These are phyloP conservation scores for Colletotrichum chlorophyti DNA, from an alignment of 2,329 filamentous ascomycete species.

Conservation along the genomic window DNA sequence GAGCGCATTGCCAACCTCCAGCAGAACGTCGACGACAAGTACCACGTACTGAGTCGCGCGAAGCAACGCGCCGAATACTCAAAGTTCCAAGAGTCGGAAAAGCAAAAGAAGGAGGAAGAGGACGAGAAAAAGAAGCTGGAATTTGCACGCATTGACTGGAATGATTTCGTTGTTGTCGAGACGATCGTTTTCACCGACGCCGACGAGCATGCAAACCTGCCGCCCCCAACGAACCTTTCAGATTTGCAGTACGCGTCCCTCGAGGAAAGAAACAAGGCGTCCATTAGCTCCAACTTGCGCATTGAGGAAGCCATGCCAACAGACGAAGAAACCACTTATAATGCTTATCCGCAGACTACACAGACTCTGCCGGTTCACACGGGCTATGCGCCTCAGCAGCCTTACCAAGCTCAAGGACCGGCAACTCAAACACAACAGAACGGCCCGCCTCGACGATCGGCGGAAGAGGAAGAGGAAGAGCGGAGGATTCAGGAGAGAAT, in stretches of 20 bases:
- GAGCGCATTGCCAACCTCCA: constrained; percentile 76
- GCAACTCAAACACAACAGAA: constrained; percentile 30
- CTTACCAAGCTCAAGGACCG: constrained; percentile 40
- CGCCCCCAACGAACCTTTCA: constrained; percentile 85
- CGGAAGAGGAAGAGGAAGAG: constrained; percentile 68
- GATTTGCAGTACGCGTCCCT: constrained; percentile 94
- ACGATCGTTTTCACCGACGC: constrained; percentile 90
- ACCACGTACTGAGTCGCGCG: constrained; percentile 78
- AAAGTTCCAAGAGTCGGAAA: constrained; percentile 84
- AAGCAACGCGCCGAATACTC: constrained; percentile 88
- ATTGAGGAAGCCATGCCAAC: constrained; percentile 96
- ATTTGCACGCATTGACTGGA: constrained; percentile 94
- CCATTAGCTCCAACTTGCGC: constrained; percentile 79
- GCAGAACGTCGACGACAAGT: constrained; percentile 79
- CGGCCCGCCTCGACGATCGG: constrained; percentile 41
- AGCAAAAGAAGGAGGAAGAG: constrained; percentile 86
- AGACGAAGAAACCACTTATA: constrained; percentile 70
- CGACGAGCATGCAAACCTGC: constrained; percentile 86
- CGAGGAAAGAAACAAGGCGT: constrained; percentile 92
- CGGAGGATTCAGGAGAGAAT: constrained; percentile 68
- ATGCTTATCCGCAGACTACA: constrained; percentile 50
- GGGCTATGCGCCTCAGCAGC: constrained; percentile 46
- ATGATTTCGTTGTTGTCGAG: constrained; percentile 95
- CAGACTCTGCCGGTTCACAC: constrained; percentile 54
- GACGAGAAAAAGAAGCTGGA: constrained; percentile 79